Percentiles rank a stretch among this genome's conserved stretches.
Conservation (phyloP, 306 rosid species). For the Fragaria nilgerrensis region DNA sequence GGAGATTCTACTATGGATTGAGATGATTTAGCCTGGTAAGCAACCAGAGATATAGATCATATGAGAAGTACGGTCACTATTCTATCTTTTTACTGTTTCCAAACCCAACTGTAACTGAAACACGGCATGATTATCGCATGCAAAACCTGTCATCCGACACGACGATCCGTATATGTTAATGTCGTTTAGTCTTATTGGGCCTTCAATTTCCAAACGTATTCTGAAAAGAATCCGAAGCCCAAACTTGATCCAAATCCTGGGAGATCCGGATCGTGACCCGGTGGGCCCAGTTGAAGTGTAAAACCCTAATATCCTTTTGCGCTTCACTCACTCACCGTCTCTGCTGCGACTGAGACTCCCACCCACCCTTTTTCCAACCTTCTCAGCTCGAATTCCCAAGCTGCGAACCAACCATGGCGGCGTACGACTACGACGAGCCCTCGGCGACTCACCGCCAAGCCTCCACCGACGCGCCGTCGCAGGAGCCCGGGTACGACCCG, state of each 20-base stretch:
- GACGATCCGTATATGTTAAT: too few relatives aligned
- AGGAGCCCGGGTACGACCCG: slow-evolving; percentile 78
- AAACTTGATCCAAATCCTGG: too few relatives aligned
- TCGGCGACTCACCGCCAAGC: slow-evolving; percentile 36
- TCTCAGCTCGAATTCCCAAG: neutral
- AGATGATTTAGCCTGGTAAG: neutral
- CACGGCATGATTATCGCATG: neutral
- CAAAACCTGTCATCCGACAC: too few relatives aligned
- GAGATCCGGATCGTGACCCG: neutral
- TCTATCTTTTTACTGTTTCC: neutral
- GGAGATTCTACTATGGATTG: neutral
- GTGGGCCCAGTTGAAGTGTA: neutral
- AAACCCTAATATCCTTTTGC: slow-evolving; percentile 16
- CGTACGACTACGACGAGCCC: slow-evolving; percentile 51
- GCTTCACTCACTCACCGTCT: neutral
- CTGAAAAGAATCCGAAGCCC: neutral
- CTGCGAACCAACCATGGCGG: slow-evolving; percentile 44
- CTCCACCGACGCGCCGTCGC: slow-evolving; percentile 25
- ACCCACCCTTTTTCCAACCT: neutral
- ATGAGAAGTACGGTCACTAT: too few relatives aligned
- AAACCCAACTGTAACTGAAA: neutral
- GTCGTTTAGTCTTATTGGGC: neutral
- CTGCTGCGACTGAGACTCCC: neutral
- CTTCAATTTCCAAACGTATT: neutral
- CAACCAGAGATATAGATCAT: neutral